Conservation (phyloP, 768 basidiomycete genomes). For the Epithele typhae region DNA sequence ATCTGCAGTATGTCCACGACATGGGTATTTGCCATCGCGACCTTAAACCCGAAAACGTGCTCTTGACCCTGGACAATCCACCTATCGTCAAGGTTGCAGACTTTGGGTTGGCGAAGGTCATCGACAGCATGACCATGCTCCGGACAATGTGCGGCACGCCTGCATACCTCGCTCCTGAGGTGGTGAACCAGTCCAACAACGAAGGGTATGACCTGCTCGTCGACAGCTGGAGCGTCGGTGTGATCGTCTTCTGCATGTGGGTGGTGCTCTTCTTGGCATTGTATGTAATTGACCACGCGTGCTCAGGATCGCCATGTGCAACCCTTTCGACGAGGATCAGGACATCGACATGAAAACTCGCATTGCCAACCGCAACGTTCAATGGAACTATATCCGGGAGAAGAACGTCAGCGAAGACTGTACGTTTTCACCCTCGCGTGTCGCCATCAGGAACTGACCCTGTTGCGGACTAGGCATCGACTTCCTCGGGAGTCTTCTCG, state of each 20-base stretch:
- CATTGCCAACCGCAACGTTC: conserved; percentile 53
- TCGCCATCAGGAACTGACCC: background rate
- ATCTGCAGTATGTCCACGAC: conserved; percentile 56
- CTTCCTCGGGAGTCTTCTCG: conserved; percentile 67
- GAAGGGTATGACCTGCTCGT: conserved; percentile 85
- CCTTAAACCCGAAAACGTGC: conserved; percentile 90
- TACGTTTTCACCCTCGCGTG: conserved; percentile 26
- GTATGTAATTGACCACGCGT: background rate
- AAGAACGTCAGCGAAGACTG: conserved; percentile 41
- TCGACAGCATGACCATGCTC: conserved; percentile 73
- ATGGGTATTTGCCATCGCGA: conserved; percentile 89
- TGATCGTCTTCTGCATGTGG: conserved; percentile 90
- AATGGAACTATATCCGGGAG: conserved; percentile 49
- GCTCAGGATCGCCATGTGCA: conserved; percentile 66
- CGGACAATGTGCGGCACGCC: conserved; percentile 97
- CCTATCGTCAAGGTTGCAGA: conserved; percentile 88
- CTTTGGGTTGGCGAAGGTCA: conserved; percentile 94
- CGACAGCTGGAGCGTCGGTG: conserved; percentile 95
- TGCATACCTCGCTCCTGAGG: conserved; percentile 89
- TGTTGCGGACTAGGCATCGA: conserved; percentile 42
- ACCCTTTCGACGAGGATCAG: conserved; percentile 78
- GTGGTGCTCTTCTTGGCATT: conserved; percentile 19
- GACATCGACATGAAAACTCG: conserved; percentile 56
- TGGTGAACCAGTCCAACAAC: conserved; percentile 58
- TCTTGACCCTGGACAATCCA: conserved; percentile 68